phyloP scores from a whole-genome alignment of 169 alveolate genomes.

The Cryptosporidium xiaoi region DNA sequence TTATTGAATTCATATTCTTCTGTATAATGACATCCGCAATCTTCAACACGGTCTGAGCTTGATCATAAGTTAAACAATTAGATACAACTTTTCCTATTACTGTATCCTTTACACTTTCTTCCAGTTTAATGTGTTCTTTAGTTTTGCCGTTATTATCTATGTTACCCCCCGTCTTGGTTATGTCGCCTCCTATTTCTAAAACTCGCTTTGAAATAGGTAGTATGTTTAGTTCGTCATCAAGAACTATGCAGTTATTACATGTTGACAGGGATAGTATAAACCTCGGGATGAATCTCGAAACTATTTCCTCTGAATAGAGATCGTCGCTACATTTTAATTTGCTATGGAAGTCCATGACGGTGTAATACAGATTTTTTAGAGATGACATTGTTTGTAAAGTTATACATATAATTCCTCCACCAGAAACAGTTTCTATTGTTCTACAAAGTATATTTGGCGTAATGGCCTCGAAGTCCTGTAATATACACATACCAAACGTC shows the following conservation, averaged over 20 bases:
- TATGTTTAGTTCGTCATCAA: constrained; percentile 99
- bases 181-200: constrained; percentile 74
- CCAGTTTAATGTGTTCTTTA: constrained; percentile 33
- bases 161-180: neutral
- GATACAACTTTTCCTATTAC: constrained; percentile 76
- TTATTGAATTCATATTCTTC: constrained; percentile 81
- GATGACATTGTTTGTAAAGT: constrained; percentile 90
- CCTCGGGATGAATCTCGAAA: constrained; percentile 65
- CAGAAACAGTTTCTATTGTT: constrained; percentile 98
- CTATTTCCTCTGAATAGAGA: constrained; percentile 46
- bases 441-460: constrained; percentile 99
- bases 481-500: constrained; percentile 95
- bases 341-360: constrained; percentile 97
- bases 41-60: constrained; percentile 88
- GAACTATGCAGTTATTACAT: constrained; percentile 92
- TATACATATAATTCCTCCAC: constrained; percentile 96
- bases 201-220: constrained; percentile 91
- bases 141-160: neutral
- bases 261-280: constrained; percentile 84
- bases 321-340: constrained; percentile 76
- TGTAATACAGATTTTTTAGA: constrained; percentile 83
- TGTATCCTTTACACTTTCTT: constrained; percentile 54
- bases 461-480: constrained; percentile 98
- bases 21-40: constrained; percentile 84
- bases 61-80: constrained; percentile 81